Conservation (phyloP, 805 yeast species). For the Sporopachydermia quercuum region DNA sequence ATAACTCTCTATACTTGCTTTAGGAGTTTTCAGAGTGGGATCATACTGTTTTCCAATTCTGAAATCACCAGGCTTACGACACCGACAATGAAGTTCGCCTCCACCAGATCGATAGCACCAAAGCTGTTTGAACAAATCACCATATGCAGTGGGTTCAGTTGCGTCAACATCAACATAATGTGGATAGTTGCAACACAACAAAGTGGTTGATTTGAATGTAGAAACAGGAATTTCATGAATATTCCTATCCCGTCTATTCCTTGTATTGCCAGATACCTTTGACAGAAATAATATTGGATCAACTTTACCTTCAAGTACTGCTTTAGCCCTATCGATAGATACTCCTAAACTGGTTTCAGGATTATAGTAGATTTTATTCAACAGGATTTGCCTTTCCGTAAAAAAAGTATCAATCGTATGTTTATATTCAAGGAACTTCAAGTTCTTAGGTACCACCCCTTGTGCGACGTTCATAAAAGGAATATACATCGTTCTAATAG, state of each 20-base stretch:
- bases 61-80: neutral
- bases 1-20: too few relatives aligned
- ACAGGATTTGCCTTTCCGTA: neutral
- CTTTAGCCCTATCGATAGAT: too few relatives aligned
- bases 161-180: neutral
- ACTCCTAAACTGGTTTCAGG: neutral
- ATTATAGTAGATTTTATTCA: neutral
- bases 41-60: neutral
- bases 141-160: neutral
- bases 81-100: neutral
- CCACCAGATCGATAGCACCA: neutral
- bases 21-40: too few relatives aligned
- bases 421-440: neutral
- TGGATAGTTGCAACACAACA: neutral
- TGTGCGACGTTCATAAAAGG: neutral
- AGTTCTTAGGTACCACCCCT: neutral
- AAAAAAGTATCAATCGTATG: neutral
- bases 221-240: neutral
- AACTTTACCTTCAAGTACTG: too few relatives aligned
- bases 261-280: neutral
- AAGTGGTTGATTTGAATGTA: neutral
- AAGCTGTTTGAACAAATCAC: neutral
- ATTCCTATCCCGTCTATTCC: neutral
- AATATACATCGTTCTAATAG: constrained; percentile 12
- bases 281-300: neutral